Evolutionary conservation across 202 grass and related monocot species (phyloP), one percentile per base, ranked within the genome.

Genomic region (Miscanthus sacchariflorus): DNA sequence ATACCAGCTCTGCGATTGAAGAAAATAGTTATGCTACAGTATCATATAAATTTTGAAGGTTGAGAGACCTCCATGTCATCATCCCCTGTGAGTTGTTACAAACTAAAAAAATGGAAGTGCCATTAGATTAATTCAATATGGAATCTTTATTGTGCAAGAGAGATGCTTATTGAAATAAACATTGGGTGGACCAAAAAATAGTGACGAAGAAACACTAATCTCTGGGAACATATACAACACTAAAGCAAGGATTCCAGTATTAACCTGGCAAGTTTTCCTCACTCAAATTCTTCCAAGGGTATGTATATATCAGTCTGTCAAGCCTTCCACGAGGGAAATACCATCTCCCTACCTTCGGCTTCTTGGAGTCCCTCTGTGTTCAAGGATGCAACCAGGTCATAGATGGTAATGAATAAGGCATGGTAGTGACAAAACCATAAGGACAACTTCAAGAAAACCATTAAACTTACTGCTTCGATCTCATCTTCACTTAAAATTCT

Each of bases 241-340:
- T 14, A 70, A 81, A 83, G 40, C 39, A 80, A 81, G 80, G 74
- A 66, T 27, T 72, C 36, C 63, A 75, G 25, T 66, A 90, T 90
- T 66, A 88, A 99, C 97, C 97, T 99, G 91, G 72, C 14, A 89
- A 80, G 56, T 83, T 88, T 87, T 88, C 90, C 84, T 93, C 91
- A 74, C 78, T 82, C 77, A 93, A 84, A 77, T 89, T 96, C 78
- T 92, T 95, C 88, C 91, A 97, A 40, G 97, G 97, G 65, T 99
- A 99, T 46, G 90, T 85, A 76, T 86, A 88, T 78, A 99, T 91
- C 46, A 99, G 92, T 49, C 89, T 93, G 63, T 99, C 95, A 76
- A 99, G 91, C 78, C 78, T 95, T 92, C 76, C 83, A 92, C 11
- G 91, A 87, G 93, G 93, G 84, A 99, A 99, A 87, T 99, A 99